Evolutionary conservation across 495 filamentous ascomycete genomes (phyloP).

Genomic region (Hypoxylon fragiforme): DNA sequence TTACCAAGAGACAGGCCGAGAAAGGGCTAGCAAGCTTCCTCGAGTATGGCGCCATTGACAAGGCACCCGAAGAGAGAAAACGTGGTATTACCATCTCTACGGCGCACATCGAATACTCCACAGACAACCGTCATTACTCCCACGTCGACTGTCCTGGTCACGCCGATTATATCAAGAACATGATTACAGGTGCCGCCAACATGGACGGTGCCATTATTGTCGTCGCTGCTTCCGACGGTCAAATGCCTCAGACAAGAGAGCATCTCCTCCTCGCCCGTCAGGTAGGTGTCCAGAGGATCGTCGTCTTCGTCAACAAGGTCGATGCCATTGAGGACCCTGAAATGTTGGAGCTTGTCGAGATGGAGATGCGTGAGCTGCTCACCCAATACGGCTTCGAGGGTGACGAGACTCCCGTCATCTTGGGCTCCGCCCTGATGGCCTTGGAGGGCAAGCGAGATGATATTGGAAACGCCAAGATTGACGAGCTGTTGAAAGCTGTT

Average conservation of each 20-base stretch:
- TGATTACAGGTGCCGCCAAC: conserved; percentile 96
- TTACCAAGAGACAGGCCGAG: conserved; percentile 93
- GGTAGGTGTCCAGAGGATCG: conserved; percentile 95
- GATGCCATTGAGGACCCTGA: conserved; percentile 95
- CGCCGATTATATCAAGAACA: conserved; percentile 99
- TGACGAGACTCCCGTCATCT: conserved; percentile 92
- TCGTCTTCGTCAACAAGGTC: conserved; percentile 99
- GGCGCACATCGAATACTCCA: conserved; percentile 97
- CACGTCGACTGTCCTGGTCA: conserved; percentile 99
- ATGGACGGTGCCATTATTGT: conserved; percentile 99
- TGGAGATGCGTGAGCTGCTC: conserved; percentile 99
- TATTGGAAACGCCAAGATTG: conserved; percentile 82
- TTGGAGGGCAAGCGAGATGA: conserved; percentile 86
- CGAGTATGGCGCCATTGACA: conserved; percentile 97
- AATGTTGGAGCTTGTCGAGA: conserved; percentile 99
- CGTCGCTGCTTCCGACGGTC: conserved; percentile 96
- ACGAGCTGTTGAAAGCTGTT: conserved; percentile 84
- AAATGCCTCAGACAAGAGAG: conserved; percentile 99
- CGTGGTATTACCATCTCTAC: conserved; percentile 99
- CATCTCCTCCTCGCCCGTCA: conserved; percentile 97
- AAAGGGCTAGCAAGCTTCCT: conserved; percentile 93
- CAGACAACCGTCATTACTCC: conserved; percentile 89
- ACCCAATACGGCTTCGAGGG: conserved; percentile 93
- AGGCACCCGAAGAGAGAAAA: conserved; percentile 98
- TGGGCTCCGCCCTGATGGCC: conserved; percentile 95